Percentiles rank a stretch among this genome's conserved stretches.
Evolutionary conservation across 495 filamentous ascomycete genomes (phyloP).

Genomic region (Penicillium salamii): DNA sequence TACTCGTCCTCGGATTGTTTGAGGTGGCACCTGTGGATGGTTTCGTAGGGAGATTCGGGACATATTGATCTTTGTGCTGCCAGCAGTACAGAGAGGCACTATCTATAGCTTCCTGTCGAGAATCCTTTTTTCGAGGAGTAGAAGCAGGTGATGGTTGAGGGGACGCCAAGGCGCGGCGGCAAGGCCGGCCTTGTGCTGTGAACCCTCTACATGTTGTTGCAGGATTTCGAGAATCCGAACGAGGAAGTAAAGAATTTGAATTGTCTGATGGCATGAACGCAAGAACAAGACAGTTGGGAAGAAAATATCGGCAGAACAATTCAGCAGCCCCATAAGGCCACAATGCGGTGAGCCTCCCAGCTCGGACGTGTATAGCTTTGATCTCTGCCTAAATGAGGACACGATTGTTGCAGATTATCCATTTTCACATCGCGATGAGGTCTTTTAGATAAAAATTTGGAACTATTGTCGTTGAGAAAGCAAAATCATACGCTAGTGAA

Average conservation of each 20-base stretch:
- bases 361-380: no score
- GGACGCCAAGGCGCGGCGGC: constrained; percentile 62
- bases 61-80: constrained; percentile 89
- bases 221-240: constrained; percentile 81
- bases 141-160: constrained; percentile 35
- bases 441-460: no score
- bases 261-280: constrained; percentile 71
- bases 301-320: constrained; percentile 9
- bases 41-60: constrained; percentile 6
- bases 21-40: constrained; percentile 14
- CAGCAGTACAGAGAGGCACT: constrained; percentile 74
- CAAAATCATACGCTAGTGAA: no score
- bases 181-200: constrained; percentile 72
- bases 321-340: constrained; percentile 5
- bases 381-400: no score
- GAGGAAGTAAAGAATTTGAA: constrained; percentile 73
- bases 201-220: constrained; percentile 84
- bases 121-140: constrained; percentile 34
- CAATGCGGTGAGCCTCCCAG: constrained; percentile 18
- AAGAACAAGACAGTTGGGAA: not conserved
- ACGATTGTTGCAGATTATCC: no score
- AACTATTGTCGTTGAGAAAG: no score
- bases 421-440: no score
- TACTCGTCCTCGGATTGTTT: constrained; percentile 62
- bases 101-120: constrained; percentile 34